These are phyloP conservation scores for Torulaspora globosa DNA, from an alignment of 1,139 yeast species.

Conservation along the genomic window DNA sequence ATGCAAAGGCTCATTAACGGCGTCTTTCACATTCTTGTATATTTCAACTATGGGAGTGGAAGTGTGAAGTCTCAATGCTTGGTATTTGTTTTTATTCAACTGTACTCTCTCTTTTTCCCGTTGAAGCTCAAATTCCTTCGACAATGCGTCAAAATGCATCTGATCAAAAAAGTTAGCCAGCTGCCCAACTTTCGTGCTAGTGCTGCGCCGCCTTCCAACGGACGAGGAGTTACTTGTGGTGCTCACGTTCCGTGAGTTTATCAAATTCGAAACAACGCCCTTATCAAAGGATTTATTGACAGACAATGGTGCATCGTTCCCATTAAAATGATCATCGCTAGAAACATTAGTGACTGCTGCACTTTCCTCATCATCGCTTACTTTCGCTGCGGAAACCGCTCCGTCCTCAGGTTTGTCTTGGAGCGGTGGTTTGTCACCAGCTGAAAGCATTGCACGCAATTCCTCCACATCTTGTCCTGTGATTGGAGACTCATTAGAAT, in stretches of 20 bases:
- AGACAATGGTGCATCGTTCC: slow-evolving; percentile 9
- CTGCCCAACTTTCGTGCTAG: slow-evolving; percentile 51
- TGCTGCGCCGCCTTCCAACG: slow-evolving; percentile 20
- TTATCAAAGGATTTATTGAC: slow-evolving; percentile 10
- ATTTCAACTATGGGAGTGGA: slow-evolving; percentile 90
- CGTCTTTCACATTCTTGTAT: slow-evolving; percentile 84
- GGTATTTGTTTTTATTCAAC: slow-evolving; percentile 56
- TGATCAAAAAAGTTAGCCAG: slow-evolving; percentile 68
- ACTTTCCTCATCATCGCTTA: not conserved
- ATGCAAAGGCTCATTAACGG: slow-evolving; percentile 52
- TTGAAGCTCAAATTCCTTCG: slow-evolving; percentile 81
- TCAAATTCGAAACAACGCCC: slow-evolving; percentile 7
- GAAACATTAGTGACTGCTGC: not conserved
- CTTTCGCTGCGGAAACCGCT: not conserved
- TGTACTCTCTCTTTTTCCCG: slow-evolving; percentile 74
- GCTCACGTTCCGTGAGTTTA: slow-evolving; percentile 19
- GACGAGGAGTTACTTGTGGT: slow-evolving; percentile 16
- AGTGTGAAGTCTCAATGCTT: slow-evolving; percentile 70
- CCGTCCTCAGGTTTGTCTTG: not conserved
- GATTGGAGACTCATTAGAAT: not conserved
- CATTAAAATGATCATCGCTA: slow-evolving; percentile 1
- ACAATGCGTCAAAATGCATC: slow-evolving; percentile 74
- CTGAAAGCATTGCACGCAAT: not conserved
- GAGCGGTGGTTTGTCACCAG: not conserved
- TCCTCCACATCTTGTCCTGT: not conserved